Conservation (phyloP, 768 basidiomycete genomes). For the Leccinum incarnatum region DNA sequence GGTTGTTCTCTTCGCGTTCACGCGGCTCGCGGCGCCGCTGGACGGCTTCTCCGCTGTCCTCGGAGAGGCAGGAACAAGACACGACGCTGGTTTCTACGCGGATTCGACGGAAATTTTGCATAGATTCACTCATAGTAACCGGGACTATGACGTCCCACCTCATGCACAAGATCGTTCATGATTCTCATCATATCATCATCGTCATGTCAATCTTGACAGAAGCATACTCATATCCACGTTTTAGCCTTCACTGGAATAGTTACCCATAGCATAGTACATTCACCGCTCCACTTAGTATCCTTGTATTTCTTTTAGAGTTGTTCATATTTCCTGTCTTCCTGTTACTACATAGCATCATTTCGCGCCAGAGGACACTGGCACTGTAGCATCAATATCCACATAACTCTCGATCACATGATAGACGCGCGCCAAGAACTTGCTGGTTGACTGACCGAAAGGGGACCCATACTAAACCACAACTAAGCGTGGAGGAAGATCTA, state of each 20-base stretch:
- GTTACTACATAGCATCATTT: too few species aligned
- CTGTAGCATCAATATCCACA: neutral
- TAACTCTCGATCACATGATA: constrained; percentile 10
- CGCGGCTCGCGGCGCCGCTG: constrained; percentile 22
- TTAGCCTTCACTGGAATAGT: constrained; percentile 7
- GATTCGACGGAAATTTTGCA: constrained; percentile 37
- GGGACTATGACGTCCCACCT: constrained; percentile 5
- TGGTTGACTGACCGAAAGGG: neutral
- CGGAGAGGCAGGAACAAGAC: constrained; percentile 16
- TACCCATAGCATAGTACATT: constrained; percentile 6
- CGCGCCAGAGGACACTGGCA: too few species aligned
- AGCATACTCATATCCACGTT: constrained; percentile 19
- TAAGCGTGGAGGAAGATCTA: constrained; percentile 30
- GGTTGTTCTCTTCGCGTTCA: constrained; percentile 9
- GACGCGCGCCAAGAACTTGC: neutral
- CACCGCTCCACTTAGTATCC: constrained; percentile 3
- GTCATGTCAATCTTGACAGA: constrained; percentile 4
- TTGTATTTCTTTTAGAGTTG: constrained; percentile 13
- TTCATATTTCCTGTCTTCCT: constrained; percentile 2
- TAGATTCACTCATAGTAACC: constrained; percentile 27
- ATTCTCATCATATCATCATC: constrained; percentile 4
- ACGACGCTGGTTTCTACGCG: constrained; percentile 17
- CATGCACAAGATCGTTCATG: constrained; percentile 8
- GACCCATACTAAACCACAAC: neutral
- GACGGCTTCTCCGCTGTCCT: constrained; percentile 16